Percentiles rank a stretch among this genome's conserved stretches.
These are phyloP conservation scores for Calendula officinalis DNA, from an alignment of 129 eudicot genomes.

Conservation along the genomic window DNA sequence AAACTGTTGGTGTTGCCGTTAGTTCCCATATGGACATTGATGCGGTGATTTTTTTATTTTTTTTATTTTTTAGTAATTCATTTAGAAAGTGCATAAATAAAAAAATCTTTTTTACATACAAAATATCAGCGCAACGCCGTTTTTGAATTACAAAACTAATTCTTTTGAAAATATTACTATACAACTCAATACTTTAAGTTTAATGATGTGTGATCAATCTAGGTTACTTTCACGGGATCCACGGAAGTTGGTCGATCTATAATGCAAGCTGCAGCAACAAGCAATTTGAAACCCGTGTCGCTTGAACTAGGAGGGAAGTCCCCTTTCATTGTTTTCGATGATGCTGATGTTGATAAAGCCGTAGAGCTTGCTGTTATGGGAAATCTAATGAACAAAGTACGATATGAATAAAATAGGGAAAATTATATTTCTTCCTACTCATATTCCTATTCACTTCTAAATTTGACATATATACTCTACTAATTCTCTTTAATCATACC, in stretches of 20 bases:
- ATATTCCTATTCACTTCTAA: no score
- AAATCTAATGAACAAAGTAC: constrained; percentile 51
- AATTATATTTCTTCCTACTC: no score
- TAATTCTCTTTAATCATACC: no score
- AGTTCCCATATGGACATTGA: constrained; percentile 89
- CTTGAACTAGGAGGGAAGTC: constrained; percentile 85
- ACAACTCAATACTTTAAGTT: background rate
- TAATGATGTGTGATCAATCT: constrained; percentile 5
- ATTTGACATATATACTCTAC: no score
- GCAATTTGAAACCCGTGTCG: constrained; percentile 75
- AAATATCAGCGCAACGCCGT: no score
- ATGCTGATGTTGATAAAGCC: constrained; percentile 68
- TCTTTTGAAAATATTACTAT: background rate
- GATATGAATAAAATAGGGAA: background rate
- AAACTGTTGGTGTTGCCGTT: constrained; percentile 70
- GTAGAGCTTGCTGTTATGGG: constrained; percentile 50
- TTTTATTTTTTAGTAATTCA: background rate
- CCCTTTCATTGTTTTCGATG: constrained; percentile 69
- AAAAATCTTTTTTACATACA: no score
- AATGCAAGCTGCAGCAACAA: constrained; percentile 75
- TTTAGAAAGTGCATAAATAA: no score
- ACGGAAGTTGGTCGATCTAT: constrained; percentile 62
- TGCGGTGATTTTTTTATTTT: constrained; percentile 37
- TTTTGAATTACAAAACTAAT: background rate
- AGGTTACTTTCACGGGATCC: constrained; percentile 86